These are phyloP conservation scores for Dioszegia hungarica DNA, from an alignment of 768 basidiomycete genomes.

Conservation along the genomic window DNA sequence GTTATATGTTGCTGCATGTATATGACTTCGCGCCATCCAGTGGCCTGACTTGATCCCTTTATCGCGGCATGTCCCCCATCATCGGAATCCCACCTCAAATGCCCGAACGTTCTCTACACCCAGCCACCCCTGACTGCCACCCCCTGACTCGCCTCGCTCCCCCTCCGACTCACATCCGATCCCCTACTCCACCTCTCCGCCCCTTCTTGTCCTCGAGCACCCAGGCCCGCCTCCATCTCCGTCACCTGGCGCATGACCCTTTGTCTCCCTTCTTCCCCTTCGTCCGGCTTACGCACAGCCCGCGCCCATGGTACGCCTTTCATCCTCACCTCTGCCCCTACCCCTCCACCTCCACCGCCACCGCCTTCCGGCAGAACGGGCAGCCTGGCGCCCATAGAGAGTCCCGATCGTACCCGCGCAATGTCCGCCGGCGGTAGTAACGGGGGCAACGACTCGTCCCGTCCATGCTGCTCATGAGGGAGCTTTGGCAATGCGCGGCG, in stretches of 20 bases:
- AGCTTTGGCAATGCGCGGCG: background rate
- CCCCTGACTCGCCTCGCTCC: background rate
- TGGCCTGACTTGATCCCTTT: no score
- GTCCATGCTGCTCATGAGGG: background rate
- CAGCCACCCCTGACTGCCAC: background rate
- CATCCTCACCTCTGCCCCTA: background rate
- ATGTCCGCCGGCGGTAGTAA: background rate
- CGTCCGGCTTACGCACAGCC: background rate
- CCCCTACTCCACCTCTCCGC: background rate
- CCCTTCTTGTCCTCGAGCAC: background rate
- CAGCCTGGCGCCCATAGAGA: no score
- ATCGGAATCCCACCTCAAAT: no score
- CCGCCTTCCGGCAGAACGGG: no score
- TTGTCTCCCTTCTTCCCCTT: background rate
- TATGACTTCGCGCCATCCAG: no score
- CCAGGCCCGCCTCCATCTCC: background rate
- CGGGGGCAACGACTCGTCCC: slow-evolving; percentile 3
- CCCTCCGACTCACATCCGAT: background rate
- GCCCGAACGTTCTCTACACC: background rate
- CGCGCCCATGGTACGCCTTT: background rate
- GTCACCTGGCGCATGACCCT: background rate
- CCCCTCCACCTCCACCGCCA: no score
- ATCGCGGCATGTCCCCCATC: no score
- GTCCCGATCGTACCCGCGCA: background rate
- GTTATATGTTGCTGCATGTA: no score